These are phyloP conservation scores for Spatholobus suberectus DNA, from an alignment of 306 rosid species.

Conservation along the genomic window DNA sequence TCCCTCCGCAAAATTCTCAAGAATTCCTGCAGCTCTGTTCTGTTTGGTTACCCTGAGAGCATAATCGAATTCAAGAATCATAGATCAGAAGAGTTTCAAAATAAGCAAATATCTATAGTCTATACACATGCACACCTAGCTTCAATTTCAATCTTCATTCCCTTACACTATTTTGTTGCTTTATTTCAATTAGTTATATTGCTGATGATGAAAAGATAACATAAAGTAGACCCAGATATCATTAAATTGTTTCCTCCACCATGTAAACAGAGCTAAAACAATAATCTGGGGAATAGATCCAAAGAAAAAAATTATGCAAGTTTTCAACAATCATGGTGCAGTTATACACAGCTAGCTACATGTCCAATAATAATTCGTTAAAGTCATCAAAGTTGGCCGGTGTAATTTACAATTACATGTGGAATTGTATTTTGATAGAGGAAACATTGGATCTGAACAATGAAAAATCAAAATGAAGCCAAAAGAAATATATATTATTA, in stretches of 20 bases:
- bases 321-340: not conserved
- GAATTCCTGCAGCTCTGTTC: slow-evolving; percentile 89
- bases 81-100: not conserved
- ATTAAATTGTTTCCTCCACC: not conserved
- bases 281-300: not conserved
- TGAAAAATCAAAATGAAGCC: slow-evolving; percentile 9
- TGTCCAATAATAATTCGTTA: not conserved
- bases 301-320: not conserved
- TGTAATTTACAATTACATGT: no score
- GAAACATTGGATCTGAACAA: slow-evolving; percentile 3
- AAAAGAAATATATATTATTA: no score
- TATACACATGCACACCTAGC: no score
- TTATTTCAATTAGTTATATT: not conserved
- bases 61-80: slow-evolving; percentile 25
- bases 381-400: no score
- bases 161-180: not conserved
- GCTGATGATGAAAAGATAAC: no score
- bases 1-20: slow-evolving; percentile 72
- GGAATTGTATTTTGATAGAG: not conserved
- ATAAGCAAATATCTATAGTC: no score
- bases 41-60: slow-evolving; percentile 74
- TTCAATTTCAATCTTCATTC: not conserved
- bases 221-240: not conserved
- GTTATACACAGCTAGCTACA: not conserved
- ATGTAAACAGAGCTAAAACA: not conserved